These are phyloP conservation scores for Voacanga thouarsii DNA, from an alignment of 257 asterid genomes.

Conservation along the genomic window DNA sequence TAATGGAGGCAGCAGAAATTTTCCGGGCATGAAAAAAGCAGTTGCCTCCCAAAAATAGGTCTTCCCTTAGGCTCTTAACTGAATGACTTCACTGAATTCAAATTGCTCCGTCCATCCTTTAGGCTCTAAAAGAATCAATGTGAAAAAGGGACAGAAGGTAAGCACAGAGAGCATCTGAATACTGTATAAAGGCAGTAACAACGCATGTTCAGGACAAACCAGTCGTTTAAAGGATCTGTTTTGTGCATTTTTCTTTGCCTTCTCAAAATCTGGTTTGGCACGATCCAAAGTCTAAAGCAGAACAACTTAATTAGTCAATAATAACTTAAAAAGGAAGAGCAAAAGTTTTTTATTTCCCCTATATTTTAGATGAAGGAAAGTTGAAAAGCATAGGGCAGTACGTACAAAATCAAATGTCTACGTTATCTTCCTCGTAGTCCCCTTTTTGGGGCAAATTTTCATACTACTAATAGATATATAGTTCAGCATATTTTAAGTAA, in stretches of 20 bases:
- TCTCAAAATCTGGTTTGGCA: constrained; percentile 74
- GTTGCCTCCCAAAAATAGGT: not conserved
- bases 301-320: not conserved
- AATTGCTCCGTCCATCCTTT: constrained; percentile 27
- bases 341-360: too few relatives aligned
- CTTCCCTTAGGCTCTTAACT: not conserved
- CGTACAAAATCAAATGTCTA: too few relatives aligned
- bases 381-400: too few relatives aligned
- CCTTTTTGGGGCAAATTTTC: not conserved
- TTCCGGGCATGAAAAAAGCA: not conserved
- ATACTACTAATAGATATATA: not conserved
- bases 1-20: not conserved
- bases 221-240: constrained; percentile 59
- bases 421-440: not conserved
- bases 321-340: not conserved
- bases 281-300: constrained; percentile 65
- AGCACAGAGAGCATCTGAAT: not conserved
- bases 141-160: not conserved
- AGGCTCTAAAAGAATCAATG: constrained; percentile 15
- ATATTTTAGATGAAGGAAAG: not conserved
- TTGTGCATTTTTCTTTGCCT: constrained; percentile 34
- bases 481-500: not conserved
- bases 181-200: not conserved
- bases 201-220: constrained; percentile 33
- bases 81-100: constrained; percentile 11